Base-by-base conservation (phyloP, 2,329 filamentous ascomycete species). In the Trichoderma afroharzianum region DNA sequence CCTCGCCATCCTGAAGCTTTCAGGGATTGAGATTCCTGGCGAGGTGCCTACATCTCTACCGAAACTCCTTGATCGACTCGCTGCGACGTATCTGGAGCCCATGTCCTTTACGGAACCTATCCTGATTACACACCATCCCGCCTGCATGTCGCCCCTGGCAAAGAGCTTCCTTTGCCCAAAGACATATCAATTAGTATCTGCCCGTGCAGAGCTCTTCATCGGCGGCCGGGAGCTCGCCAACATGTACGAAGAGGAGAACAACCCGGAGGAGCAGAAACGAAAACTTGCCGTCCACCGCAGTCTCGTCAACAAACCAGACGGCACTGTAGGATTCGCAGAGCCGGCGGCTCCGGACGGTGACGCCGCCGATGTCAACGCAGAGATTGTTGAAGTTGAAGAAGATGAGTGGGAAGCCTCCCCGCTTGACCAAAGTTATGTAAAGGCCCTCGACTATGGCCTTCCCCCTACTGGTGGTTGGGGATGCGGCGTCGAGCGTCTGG, bases 401-500 rank as follows among this genome's bases (percentile, higher is more conserved):
- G 85, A 83, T 18, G 83, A 82, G 43, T 85, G 78, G 15, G 83
- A 87, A 61, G 81, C 73, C 76, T 83, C 72, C 76, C 86, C 76
- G 77, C 87, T 80, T 76, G 94, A 98, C 77, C 92, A 97, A 82
- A 92, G 89, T 77, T 99, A 97, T 78, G 83, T 98, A 61, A 88
- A 91, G 75, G 93, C 93, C 4, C 82, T 99, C 64, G 93, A 97
- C 80, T 94, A 93, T 83, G 96, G 94, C 0, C 83, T 99, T 72
- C 96, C 96, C n/a, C 94, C 96, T 0, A 99, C 96, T 0, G 96
- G 95, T 0, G 96, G 96, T 5, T 99, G 96, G 96, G 96, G 96
- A 1, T 97, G 94, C 77, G 96, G 96, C 1, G 85, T 99, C 55
- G 96, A 99, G 82, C 86, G 96, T 68, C 84, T 99, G 67, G 92